Evolutionary conservation across 192 early-diverging fungal genomes (phyloP), one percentile per base, ranked within the genome.

Genomic region (Coemansia aciculifera): DNA sequence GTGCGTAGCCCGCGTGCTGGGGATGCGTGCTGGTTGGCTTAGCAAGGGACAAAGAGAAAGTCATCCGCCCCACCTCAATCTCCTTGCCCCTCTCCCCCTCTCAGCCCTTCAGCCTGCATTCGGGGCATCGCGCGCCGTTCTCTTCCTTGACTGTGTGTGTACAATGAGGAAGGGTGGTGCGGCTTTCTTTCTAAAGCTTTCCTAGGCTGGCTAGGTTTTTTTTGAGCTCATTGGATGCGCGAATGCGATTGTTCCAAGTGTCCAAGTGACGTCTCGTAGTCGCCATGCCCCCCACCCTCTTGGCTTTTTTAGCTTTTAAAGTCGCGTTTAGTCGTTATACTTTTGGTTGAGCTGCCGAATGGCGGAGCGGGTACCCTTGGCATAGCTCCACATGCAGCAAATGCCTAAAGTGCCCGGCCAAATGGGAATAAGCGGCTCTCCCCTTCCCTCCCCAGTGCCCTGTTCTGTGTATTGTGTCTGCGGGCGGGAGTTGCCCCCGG

Each of bases 1-100:
- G 54, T 57, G 27, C 29, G 54, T 57, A 57, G 54, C 54, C 54
- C 54, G 54, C 54, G 54, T 57, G 54, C 54, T 57, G 54, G 54
- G 54, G 54, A 57, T 57, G 54, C 27, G 54, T 32, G 54, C 54
- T 29, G 54, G 54, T 57, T 32, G 54, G 54, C 54, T 31, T 57
- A 32, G 27, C 29, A 32, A 57, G 29, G 27, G 32, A 57, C 54
- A 57, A 57, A 57, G 54, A 29, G 23, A 57, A 31, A 57, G 54
- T 57, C 54, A 57, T 31, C 29, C 27, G 54, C 54, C 54, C 29
- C 27, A n/a, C 29, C 29, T 57, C 54, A 57, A 57, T 57, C 54
- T 57, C 54, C 54, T 32, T 23, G 48, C 48, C 48, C 48, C 6
- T 9, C 48, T 27, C 34, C 9, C 13, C 10, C 54, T 48, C 46